Evolutionary conservation across 768 basidiomycete genomes (phyloP).

Genomic region (Rubroboletus pulcherrimus): DNA sequence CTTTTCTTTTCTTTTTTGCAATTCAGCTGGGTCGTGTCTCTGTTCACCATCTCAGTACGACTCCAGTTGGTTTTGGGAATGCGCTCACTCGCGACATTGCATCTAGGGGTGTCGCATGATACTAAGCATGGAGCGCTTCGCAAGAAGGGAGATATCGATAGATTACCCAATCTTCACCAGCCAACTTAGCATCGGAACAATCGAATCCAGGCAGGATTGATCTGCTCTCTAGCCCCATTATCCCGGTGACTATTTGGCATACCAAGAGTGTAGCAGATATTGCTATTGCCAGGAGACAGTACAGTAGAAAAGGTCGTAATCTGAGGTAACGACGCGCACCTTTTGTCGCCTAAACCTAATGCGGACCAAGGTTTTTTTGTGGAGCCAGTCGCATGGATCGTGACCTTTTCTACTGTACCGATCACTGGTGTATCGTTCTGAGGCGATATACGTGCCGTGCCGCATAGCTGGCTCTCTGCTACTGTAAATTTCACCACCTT

Average conservation of each 20-base stretch:
- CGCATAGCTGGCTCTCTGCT: background rate
- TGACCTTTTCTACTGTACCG: background rate
- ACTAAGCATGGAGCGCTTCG: conserved; percentile 18
- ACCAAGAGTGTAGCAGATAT: background rate
- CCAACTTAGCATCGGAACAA: background rate
- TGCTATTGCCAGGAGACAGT: background rate
- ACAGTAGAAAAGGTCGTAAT: background rate
- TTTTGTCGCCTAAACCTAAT: too few relatives aligned
- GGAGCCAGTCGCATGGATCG: too few relatives aligned
- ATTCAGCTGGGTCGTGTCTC: conserved; percentile 13
- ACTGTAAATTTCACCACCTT: background rate
- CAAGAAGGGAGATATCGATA: background rate
- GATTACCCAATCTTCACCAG: conserved; percentile 9
- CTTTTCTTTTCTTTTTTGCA: background rate
- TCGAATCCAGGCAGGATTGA: background rate
- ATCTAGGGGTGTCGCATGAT: conserved; percentile 26
- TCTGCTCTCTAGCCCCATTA: background rate
- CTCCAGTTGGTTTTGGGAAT: background rate
- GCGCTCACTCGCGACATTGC: background rate
- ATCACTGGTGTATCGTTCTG: background rate
- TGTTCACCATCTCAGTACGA: conserved; percentile 12
- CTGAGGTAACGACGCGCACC: background rate
- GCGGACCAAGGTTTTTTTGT: too few relatives aligned
- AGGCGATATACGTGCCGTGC: too few relatives aligned
- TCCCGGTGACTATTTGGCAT: background rate